Conservation (phyloP, 768 basidiomycete species). For the Albatrellus ellisii region DNA sequence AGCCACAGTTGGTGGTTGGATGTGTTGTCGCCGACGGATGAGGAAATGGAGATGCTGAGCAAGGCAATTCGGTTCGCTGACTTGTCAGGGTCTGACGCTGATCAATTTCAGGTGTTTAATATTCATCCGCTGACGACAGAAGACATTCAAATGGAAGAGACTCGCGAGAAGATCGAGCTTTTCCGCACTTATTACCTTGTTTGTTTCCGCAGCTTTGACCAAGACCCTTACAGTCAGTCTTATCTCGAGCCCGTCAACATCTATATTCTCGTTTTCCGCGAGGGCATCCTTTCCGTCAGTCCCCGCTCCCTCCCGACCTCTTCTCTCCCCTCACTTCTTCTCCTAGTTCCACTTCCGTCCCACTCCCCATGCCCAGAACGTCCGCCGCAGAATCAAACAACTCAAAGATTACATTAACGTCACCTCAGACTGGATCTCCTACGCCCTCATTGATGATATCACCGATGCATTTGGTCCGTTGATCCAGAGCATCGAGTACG, state of each 20-base stretch:
- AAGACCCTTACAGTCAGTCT: constrained; percentile 94
- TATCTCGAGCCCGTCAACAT: constrained; percentile 97
- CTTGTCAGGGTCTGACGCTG: background rate
- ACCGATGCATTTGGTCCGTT: constrained; percentile 98
- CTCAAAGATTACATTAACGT: constrained; percentile 98
- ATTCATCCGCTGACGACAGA: constrained; percentile 98
- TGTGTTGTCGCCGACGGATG: constrained; percentile 85
- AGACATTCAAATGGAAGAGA: constrained; percentile 99
- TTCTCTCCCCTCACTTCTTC: background rate
- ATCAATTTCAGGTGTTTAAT: constrained; percentile 66
- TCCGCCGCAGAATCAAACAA: constrained; percentile 95
- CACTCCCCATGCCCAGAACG: constrained; percentile 96
- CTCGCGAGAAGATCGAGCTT: constrained; percentile 98
- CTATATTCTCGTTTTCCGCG: constrained; percentile 98
- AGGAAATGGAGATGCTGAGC: constrained; percentile 95
- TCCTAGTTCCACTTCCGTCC: constrained; percentile 90
- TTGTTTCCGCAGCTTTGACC: constrained; percentile 98
- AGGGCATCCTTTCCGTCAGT: constrained; percentile 87
- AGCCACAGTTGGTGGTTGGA: constrained; percentile 96
- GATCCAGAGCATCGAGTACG: constrained; percentile 97
- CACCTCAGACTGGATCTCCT: constrained; percentile 99
- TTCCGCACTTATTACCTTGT: constrained; percentile 98
- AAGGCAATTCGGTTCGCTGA: constrained; percentile 38
- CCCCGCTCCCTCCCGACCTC: background rate
- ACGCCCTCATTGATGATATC: constrained; percentile 98